phyloP scores from a whole-genome alignment of 192 early-diverging fungal genomes.

The Coemansia sp. region DNA sequence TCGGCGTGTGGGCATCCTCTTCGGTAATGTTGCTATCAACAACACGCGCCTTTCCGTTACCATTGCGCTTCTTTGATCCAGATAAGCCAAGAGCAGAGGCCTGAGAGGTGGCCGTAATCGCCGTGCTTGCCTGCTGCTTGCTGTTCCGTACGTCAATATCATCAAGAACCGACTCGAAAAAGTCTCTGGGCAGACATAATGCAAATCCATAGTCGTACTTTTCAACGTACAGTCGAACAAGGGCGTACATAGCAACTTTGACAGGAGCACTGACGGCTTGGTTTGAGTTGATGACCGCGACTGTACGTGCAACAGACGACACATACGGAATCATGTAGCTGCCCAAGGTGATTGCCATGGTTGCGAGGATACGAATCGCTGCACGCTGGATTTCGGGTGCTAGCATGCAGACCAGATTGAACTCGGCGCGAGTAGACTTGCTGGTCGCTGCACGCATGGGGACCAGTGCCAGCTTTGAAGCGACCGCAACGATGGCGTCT shows the following conservation, averaged over 20 bases:
- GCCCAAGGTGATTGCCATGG: conserved; percentile 27
- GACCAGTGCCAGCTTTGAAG: conserved; percentile 32
- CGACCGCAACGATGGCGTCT: conserved; percentile 16
- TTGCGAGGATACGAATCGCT: conserved; percentile 37
- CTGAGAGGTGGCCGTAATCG: background rate
- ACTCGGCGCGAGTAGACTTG: conserved; percentile 37
- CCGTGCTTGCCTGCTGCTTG: conserved; percentile 1
- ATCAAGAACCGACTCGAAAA: conserved; percentile 17
- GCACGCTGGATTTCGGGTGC: conserved; percentile 40
- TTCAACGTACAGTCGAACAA: conserved; percentile 37
- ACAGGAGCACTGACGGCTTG: conserved; percentile 21
- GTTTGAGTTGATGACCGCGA: conserved; percentile 19
- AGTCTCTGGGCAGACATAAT: conserved; percentile 30
- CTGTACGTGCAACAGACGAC: conserved; percentile 26
- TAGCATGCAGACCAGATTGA: conserved; percentile 24
- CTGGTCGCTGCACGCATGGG: conserved; percentile 29
- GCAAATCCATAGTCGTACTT: conserved; percentile 38
- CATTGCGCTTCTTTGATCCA: conserved; percentile 28
- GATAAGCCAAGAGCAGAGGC: background rate
- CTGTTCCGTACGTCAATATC: conserved; percentile 20
- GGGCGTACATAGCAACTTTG: conserved; percentile 25
- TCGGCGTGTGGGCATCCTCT: background rate
- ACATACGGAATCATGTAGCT: conserved; percentile 36
- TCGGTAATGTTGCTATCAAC: background rate
- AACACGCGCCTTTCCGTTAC: conserved; percentile 17